These are phyloP conservation scores for Penicillium simplicissimum DNA, from an alignment of 495 filamentous ascomycete species.

Conservation along the genomic window DNA sequence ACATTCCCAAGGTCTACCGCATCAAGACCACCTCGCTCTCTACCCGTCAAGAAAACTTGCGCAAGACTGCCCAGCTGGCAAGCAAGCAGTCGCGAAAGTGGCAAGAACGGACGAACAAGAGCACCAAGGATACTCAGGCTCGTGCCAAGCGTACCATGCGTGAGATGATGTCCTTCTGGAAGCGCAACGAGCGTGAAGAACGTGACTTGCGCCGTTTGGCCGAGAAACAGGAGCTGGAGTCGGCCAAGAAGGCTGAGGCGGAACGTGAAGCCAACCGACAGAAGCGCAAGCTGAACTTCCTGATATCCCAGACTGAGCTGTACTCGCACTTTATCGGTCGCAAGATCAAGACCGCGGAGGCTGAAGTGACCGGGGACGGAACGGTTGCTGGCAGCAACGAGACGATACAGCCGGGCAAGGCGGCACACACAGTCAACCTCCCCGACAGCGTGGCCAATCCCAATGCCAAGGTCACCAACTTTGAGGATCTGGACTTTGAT, in stretches of 20 bases:
- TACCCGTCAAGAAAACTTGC: constrained; percentile 86
- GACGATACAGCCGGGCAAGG: constrained; percentile 47
- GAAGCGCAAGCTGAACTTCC: constrained; percentile 98
- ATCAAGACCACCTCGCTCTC: constrained; percentile 79
- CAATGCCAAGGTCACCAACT: constrained; percentile 77
- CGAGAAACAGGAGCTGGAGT: constrained; percentile 94
- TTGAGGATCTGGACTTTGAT: constrained; percentile 95
- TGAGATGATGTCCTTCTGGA: constrained; percentile 99
- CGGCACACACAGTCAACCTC: constrained; percentile 54
- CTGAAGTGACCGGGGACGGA: constrained; percentile 83
- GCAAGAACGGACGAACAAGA: constrained; percentile 98
- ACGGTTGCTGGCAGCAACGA: constrained; percentile 57
- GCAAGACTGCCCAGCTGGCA: constrained; percentile 96
- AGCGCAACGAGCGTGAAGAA: constrained; percentile 96
- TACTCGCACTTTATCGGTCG: constrained; percentile 99
- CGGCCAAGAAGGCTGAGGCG: constrained; percentile 92
- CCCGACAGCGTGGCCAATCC: constrained; percentile 58
- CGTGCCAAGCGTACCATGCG: constrained; percentile 97
- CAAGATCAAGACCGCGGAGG: constrained; percentile 95
- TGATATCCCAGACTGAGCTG: constrained; percentile 97
- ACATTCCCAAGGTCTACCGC: constrained; percentile 87
- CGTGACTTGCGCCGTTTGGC: constrained; percentile 90
- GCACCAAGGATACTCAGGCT: constrained; percentile 94
- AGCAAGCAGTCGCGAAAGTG: constrained; percentile 96
- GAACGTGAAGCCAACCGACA: constrained; percentile 96